phyloP scores from a whole-genome alignment of 1,284 basidiomycete genomes.

The Stereum hirsutum region DNA sequence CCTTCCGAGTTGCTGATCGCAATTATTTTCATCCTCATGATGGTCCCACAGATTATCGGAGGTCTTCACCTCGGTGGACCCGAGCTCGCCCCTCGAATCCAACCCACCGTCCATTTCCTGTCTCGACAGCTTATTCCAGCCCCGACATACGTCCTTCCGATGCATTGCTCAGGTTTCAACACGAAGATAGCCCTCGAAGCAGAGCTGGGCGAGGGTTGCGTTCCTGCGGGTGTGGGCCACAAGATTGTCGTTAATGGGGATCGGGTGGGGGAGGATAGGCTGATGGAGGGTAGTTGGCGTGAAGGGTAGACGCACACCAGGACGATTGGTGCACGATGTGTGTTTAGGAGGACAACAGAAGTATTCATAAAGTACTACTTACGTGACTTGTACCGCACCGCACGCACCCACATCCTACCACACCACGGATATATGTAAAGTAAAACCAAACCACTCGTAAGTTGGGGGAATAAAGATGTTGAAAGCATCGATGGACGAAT shows the following conservation, averaged over 20 bases:
- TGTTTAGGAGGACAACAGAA: no score
- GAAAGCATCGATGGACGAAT: no score
- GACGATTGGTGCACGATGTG: no score
- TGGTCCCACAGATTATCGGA: conserved; percentile 53
- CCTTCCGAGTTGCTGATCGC: background rate
- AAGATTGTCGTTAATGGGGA: conserved; percentile 27
- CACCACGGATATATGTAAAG: no score
- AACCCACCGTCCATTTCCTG: conserved; percentile 65
- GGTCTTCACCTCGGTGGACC: conserved; percentile 72
- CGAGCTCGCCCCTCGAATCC: conserved; percentile 52
- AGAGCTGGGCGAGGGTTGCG: conserved; percentile 64
- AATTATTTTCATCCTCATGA: background rate
- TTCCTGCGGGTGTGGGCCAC: conserved; percentile 68
- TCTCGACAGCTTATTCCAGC: conserved; percentile 46
- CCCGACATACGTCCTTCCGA: conserved; percentile 66
- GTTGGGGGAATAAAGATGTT: no score
- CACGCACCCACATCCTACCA: no score
- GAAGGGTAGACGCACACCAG: no score
- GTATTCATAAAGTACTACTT: no score
- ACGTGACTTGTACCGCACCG: no score
- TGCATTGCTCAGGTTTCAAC: conserved; percentile 77
- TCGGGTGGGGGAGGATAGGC: background rate
- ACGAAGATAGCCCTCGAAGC: conserved; percentile 59
- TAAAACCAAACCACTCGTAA: no score
- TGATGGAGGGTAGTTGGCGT: no score